Conservation (phyloP, 208 protist genomes). For the Tritrichomonas musculus region DNA sequence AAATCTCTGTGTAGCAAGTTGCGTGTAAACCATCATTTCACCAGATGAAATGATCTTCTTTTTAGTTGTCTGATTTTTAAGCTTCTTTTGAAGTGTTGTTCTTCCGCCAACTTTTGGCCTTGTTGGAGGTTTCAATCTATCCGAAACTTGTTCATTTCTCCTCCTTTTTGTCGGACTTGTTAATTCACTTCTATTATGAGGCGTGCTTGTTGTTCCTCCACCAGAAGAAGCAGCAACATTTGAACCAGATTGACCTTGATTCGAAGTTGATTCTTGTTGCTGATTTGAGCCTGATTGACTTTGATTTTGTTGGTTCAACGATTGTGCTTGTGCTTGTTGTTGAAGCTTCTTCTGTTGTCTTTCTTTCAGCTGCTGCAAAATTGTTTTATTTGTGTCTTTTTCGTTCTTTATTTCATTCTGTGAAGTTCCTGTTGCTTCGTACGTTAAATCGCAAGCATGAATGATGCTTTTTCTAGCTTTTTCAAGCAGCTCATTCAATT, state of each 20-base stretch:
- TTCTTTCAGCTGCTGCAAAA: background rate
- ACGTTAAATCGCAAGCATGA: background rate
- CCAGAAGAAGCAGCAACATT: too few relatives aligned
- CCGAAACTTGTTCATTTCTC: too few relatives aligned
- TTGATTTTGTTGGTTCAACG: too few relatives aligned
- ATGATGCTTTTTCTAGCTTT: background rate
- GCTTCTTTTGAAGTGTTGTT: background rate
- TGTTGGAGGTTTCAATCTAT: too few relatives aligned
- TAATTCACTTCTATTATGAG: background rate
- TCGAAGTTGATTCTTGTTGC: too few relatives aligned
- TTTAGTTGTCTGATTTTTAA: background rate
- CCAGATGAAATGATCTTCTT: background rate
- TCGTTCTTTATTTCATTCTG: background rate
- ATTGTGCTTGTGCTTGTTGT: too few relatives aligned
- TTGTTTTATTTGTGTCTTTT: background rate
- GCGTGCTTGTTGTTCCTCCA: too few relatives aligned
- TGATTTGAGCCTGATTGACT: too few relatives aligned
- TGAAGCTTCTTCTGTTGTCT: background rate
- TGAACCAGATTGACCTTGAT: too few relatives aligned
- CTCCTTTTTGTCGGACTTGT: too few relatives aligned
- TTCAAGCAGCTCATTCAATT: background rate
- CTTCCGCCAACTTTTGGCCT: background rate
- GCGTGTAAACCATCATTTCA: slow-evolving; percentile 32
- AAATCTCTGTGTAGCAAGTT: slow-evolving; percentile 8
- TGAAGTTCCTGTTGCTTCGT: background rate